Evolutionary conservation across 2,329 filamentous ascomycete genomes (phyloP).

Genomic region (Fusarium pseudograminearum): DNA sequence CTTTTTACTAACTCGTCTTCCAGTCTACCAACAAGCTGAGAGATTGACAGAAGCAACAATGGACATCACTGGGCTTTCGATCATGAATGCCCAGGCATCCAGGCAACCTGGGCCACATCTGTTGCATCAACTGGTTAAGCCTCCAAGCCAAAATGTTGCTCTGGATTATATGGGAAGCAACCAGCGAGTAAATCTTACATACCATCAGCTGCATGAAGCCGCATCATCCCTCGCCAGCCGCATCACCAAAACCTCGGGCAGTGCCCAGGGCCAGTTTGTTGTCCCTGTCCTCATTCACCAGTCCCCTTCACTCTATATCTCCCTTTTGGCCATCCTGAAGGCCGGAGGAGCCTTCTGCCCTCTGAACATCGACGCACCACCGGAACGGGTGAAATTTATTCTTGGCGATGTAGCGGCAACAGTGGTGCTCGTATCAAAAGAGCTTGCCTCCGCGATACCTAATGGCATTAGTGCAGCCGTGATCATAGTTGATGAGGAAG

Average conservation of each 20-base stretch:
- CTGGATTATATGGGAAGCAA: constrained; percentile 51
- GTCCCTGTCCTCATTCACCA: constrained; percentile 84
- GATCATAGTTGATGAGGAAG: constrained; percentile 53
- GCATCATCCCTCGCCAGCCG: constrained; percentile 67
- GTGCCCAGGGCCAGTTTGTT: constrained; percentile 57
- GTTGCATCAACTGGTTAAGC: constrained; percentile 71
- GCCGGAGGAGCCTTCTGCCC: constrained; percentile 89
- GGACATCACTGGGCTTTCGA: constrained; percentile 53
- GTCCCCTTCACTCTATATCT: constrained; percentile 80
- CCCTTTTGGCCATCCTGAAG: constrained; percentile 81
- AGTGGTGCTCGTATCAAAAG: constrained; percentile 73
- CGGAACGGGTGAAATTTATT: constrained; percentile 83
- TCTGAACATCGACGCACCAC: constrained; percentile 80
- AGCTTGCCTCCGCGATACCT: constrained; percentile 58
- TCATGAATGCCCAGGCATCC: constrained; percentile 60
- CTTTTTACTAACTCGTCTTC: constrained; percentile 1
- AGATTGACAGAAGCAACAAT: constrained; percentile 37
- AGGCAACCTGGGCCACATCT: constrained; percentile 59
- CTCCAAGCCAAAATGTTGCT: constrained; percentile 44
- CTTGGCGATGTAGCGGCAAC: constrained; percentile 78
- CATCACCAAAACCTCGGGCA: constrained; percentile 51
- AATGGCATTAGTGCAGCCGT: constrained; percentile 49
- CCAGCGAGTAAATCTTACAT: constrained; percentile 63
- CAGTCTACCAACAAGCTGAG: constrained; percentile 8
- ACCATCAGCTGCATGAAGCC: constrained; percentile 69